phyloP scores from a whole-genome alignment of 2,329 filamentous ascomycete species.

The Ophiostoma perfectum region DNA sequence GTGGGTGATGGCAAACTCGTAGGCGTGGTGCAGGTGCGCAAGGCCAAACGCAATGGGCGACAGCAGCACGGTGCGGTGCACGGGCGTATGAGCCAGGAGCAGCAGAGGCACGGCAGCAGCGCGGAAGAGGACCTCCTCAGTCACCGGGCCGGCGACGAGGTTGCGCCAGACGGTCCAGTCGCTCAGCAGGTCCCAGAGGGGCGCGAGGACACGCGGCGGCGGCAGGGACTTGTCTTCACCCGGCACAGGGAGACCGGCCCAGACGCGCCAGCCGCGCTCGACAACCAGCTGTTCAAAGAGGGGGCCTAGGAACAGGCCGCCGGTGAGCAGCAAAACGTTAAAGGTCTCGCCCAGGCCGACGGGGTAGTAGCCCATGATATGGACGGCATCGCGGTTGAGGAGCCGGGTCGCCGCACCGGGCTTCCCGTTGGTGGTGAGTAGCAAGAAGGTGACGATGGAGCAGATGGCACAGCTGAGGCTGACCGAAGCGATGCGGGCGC shows the following conservation, averaged over 20 bases:
- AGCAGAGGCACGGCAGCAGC: constrained; percentile 79
- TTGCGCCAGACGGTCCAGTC: constrained; percentile 85
- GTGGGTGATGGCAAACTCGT: constrained; percentile 82
- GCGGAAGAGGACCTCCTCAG: constrained; percentile 91
- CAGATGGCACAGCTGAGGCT: constrained; percentile 67
- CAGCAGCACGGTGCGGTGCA: constrained; percentile 63
- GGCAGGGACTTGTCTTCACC: constrained; percentile 33
- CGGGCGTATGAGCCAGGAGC: constrained; percentile 59
- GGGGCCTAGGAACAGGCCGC: constrained; percentile 75
- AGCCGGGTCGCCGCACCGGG: constrained; percentile 31
- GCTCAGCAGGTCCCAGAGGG: constrained; percentile 55
- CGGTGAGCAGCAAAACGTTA: constrained; percentile 63
- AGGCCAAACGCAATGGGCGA: constrained; percentile 88
- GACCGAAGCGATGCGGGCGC: constrained; percentile 75
- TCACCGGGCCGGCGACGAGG: constrained; percentile 77
- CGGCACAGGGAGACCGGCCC: constrained; percentile 39
- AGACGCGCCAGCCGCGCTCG: constrained; percentile 63
- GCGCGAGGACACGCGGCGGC: constrained; percentile 26
- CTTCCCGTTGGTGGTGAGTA: constrained; percentile 55
- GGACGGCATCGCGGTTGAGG: constrained; percentile 46
- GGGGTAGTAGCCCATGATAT: constrained; percentile 77
- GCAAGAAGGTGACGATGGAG: constrained; percentile 58
- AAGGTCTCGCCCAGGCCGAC: constrained; percentile 58
- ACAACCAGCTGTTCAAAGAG: constrained; percentile 74
- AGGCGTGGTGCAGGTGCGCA: constrained; percentile 91